Base-by-base conservation (phyloP, 306 rosid genomes). In the Senna tora region DNA sequence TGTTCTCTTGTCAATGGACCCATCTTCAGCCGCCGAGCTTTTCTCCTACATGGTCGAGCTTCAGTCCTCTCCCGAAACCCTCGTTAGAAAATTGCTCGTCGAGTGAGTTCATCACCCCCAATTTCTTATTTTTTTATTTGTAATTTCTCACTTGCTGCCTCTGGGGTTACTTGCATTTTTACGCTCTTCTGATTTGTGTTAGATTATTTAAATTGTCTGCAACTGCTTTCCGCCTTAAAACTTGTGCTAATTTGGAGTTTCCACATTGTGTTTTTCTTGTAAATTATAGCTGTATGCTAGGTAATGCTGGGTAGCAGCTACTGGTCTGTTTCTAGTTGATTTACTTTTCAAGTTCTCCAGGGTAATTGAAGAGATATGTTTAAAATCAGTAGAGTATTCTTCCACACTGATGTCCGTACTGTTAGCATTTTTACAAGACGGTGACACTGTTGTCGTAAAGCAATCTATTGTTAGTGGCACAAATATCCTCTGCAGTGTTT, bases 11-110 rank as follows among this genome's bases (percentile, higher is more conserved):
- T 85, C 98, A 72, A 13, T 82, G 69, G 92, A 94, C 16, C 87
- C 87, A 1, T 82, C 98, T 21, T 76, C 71, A 5, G 94, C 97
- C 30, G 84, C 87, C 32, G 96, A 87, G 61, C 86, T 87, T 12
- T 89, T 87, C 79, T 86, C 98, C n/a, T 94, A 86, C 87, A 71
- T 94, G 84, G 86, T 84, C 49, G 95, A 87, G 80, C 97, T 94
- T 65, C 97, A 91, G 77, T 86, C 91, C 28, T 94, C 96, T 17
- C 96, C 89, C 32, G 96, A 94, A 74, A 1, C 46, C 75, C 89
- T 89, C 81, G 90, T 94, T 64, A 92, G 98, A 56, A 82, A 84
- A 79, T 80, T 88, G 74, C 96, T 94, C 66, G 65, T 94, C 25
- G 87, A 89, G 98, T 91, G 62, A 83, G 90, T 86, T 75, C 83